These are phyloP conservation scores for Hagleromyces aurorensis DNA, from an alignment of 805 yeast species.

Conservation along the genomic window DNA sequence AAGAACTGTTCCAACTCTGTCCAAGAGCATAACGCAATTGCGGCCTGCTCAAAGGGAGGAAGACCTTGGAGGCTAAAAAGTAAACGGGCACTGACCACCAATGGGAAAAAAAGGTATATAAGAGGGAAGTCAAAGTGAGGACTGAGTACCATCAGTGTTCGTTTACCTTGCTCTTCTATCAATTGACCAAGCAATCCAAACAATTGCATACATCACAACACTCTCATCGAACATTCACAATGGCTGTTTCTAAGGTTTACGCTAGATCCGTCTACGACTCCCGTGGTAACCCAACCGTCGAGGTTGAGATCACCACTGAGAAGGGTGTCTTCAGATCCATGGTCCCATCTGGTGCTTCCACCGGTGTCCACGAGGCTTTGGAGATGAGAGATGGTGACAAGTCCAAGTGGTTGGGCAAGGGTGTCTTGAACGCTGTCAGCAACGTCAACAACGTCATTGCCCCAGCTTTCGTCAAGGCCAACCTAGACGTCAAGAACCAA, in stretches of 20 bases:
- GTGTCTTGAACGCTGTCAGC: slow-evolving; percentile 94
- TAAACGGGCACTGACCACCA: no score
- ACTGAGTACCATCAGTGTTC: no score
- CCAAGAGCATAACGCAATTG: no score
- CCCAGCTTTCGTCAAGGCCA: slow-evolving; percentile 80
- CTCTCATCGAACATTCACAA: slow-evolving; percentile 26
- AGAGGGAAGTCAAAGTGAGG: slow-evolving; percentile 4
- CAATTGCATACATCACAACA: slow-evolving; percentile 11
- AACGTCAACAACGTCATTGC: slow-evolving; percentile 93
- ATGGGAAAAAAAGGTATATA: slow-evolving; percentile 14
- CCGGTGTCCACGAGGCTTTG: slow-evolving; percentile 97
- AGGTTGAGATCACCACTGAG: slow-evolving; percentile 90
- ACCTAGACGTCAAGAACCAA: slow-evolving; percentile 83
- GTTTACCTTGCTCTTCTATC: slow-evolving; percentile 2
- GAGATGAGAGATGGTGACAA: slow-evolving; percentile 98
- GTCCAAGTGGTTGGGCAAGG: slow-evolving; percentile 97
- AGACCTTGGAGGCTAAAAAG: no score
- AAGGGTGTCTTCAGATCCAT: slow-evolving; percentile 93
- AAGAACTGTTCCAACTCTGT: no score
- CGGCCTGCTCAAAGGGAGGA: no score
- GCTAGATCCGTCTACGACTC: slow-evolving; percentile 99
- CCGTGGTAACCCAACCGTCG: slow-evolving; percentile 99
- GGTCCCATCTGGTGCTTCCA: slow-evolving; percentile 99
- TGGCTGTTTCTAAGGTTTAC: slow-evolving; percentile 82
- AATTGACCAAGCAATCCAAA: slow-evolving; percentile 17